These are phyloP conservation scores for Nicotiana rustica DNA, from an alignment of 305 asterid genomes.

Conservation along the genomic window DNA sequence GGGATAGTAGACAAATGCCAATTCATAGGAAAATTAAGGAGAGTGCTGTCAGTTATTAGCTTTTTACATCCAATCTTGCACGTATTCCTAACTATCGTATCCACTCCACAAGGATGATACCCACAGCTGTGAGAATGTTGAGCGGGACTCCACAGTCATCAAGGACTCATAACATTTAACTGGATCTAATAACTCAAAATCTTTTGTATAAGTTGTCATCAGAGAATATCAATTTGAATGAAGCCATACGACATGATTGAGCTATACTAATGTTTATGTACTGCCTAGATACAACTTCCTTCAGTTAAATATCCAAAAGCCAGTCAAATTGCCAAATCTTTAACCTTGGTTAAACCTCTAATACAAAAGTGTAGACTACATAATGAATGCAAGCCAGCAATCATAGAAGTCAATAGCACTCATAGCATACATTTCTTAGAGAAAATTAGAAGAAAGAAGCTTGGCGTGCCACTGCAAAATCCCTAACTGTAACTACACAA, in stretches of 20 bases:
- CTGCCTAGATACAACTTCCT: neutral
- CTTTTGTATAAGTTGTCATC: constrained; percentile 22
- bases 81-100: neutral
- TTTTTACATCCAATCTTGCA: neutral
- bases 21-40: constrained; percentile 6
- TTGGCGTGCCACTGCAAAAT: neutral
- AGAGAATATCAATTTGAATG: neutral
- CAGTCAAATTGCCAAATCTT: neutral
- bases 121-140: neutral
- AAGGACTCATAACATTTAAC: constrained; percentile 1
- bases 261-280: neutral
- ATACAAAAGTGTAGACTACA: neutral
- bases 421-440: constrained; percentile 23
- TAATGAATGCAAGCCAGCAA: neutral
- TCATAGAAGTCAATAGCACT: neutral
- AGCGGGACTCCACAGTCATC: constrained; percentile 14
- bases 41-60: neutral
- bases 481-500: neutral
- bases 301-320: constrained; percentile 21
- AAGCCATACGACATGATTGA: neutral
- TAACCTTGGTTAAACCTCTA: constrained; percentile 3
- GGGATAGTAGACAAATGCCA: neutral
- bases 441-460: neutral
- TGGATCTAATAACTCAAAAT: neutral
- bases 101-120: constrained; percentile 25